Percentiles rank a stretch among this genome's conserved stretches.
Evolutionary conservation across 441 rosid genomes (phyloP).

Genomic region (Aquilaria agallochum): DNA sequence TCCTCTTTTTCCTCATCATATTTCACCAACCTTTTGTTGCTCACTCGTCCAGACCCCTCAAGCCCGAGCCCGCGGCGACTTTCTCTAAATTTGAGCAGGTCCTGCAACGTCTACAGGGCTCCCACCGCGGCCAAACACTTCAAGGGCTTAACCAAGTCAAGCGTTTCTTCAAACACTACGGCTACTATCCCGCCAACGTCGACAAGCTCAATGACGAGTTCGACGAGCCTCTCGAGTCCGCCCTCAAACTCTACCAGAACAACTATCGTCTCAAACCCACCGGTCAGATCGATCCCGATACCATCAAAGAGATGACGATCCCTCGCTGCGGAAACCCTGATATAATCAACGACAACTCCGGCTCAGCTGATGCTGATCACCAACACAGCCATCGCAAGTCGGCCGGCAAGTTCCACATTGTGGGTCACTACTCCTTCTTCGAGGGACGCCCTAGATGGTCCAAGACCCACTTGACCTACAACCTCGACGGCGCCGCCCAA

Average conservation of each 20-base stretch:
- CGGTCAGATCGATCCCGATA: slow-evolving; percentile 1
- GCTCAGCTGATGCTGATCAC: not conserved
- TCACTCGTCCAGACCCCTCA: not conserved
- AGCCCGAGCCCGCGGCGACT: not conserved
- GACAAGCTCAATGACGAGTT: not conserved
- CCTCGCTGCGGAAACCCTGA: slow-evolving; percentile 3
- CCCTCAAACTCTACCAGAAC: not conserved
- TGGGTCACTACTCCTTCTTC: slow-evolving; percentile 14
- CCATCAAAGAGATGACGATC: not conserved
- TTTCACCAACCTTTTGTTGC: not conserved
- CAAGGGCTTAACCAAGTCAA: slow-evolving; percentile 1
- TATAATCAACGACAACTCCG: not conserved
- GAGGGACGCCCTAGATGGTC: slow-evolving; percentile 7
- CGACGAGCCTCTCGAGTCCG: not conserved
- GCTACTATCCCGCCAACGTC: slow-evolving; percentile 1
- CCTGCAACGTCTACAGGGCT: not conserved
- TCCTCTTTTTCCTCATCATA: not conserved
- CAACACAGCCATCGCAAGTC: no score
- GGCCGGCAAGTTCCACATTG: not conserved
- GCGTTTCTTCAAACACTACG: not conserved
- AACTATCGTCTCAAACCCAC: not conserved
- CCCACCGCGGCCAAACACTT: not conserved
- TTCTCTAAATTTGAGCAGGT: no score
- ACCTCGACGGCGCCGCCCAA: slow-evolving; percentile 1
- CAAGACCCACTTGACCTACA: slow-evolving; percentile 13